Evolutionary conservation across 2,329 filamentous ascomycete genomes (phyloP).

Genomic region (Metarhizium anisopliae): DNA sequence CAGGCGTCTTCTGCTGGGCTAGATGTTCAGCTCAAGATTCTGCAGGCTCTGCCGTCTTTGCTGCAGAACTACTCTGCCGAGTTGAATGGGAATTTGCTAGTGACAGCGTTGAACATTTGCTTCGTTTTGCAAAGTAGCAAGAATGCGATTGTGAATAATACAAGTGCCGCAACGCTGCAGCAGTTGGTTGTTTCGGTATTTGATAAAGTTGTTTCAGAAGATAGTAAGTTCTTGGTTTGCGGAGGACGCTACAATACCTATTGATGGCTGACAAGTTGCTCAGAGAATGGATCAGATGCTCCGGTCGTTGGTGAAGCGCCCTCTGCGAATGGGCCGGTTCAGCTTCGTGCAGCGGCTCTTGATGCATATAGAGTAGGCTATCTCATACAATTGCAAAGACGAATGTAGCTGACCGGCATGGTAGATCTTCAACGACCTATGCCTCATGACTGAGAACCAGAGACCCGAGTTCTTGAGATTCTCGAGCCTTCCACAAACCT

Average conservation of each 20-base stretch:
- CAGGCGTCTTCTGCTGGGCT: constrained; percentile 73
- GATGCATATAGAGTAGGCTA: constrained; percentile 67
- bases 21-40: constrained; percentile 91
- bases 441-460: constrained; percentile 76
- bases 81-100: constrained; percentile 70
- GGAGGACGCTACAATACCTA: no score
- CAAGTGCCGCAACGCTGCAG: constrained; percentile 90
- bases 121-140: constrained; percentile 86
- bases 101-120: constrained; percentile 80
- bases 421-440: constrained; percentile 84
- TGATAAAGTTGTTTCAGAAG: constrained; percentile 79
- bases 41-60: constrained; percentile 83
- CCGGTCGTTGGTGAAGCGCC: constrained; percentile 59
- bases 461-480: constrained; percentile 75
- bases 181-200: constrained; percentile 89
- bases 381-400: no score
- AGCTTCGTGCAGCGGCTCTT: constrained; percentile 66
- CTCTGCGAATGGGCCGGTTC: constrained; percentile 52
- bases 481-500: constrained; percentile 67
- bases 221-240: constrained; percentile 45
- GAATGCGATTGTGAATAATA: constrained; percentile 88
- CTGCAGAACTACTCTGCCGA: constrained; percentile 84
- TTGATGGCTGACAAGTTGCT: background rate
- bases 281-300: constrained; percentile 39
- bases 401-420: constrained; percentile 6